Percentiles rank a stretch among this genome's conserved stretches.
Evolutionary conservation across 441 rosid genomes (phyloP).

Genomic region (Erysimum pusillum): DNA sequence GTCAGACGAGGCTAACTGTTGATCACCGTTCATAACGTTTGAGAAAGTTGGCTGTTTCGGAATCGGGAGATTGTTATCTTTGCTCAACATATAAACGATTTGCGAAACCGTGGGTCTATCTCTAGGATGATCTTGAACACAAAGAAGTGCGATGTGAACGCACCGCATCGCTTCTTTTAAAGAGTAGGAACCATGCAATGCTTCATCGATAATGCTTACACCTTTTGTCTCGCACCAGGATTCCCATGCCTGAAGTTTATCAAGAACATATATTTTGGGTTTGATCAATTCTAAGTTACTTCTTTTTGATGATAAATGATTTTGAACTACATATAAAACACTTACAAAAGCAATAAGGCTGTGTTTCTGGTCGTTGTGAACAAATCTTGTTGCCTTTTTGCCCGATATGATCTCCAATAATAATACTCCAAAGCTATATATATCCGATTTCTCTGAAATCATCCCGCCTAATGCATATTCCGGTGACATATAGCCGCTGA

Average conservation of each 20-base stretch:
- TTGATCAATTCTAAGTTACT: no score
- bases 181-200: not conserved
- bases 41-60: conserved; percentile 51
- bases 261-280: not conserved
- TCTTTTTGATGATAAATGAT: no score
- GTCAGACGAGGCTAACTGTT: not conserved
- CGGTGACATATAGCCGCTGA: conserved; percentile 68
- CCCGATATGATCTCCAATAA: conserved; percentile 4
- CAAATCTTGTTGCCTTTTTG: not conserved
- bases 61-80: conserved; percentile 32
- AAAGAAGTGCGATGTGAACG: conserved; percentile 55
- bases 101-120: conserved; percentile 53
- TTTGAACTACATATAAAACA: not conserved
- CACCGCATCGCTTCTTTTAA: not conserved
- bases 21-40: not conserved
- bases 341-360: conserved; percentile 1
- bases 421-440: conserved; percentile 46
- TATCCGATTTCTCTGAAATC: conserved; percentile 41
- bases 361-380: not conserved
- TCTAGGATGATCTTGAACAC: conserved; percentile 52
- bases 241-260: not conserved
- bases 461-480: conserved; percentile 56
- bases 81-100: conserved; percentile 50
- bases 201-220: not conserved
- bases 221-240: not conserved